A percentile compares a stretch with the other conserved stretches of the same genome.
These are phyloP conservation scores for Ogataea methanolica DNA, from an alignment of 805 yeast genomes.

Conservation along the genomic window DNA sequence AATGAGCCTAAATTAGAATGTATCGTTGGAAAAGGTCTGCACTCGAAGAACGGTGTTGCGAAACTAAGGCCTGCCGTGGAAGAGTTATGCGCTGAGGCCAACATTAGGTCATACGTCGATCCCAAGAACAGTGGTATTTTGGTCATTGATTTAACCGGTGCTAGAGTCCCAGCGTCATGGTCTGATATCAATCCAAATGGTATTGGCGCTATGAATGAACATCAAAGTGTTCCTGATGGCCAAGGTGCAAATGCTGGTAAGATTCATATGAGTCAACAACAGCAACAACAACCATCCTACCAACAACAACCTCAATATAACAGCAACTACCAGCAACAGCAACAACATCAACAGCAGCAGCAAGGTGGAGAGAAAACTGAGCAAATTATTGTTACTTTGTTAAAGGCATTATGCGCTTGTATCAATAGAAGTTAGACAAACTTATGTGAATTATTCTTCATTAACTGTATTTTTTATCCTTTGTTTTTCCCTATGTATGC, in stretches of 20 bases:
- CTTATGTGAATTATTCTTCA: no score
- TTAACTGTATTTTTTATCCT: no score
- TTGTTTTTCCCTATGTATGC: no score
- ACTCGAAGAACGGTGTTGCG: slow-evolving; percentile 76
- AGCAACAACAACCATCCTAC: slow-evolving; percentile 16
- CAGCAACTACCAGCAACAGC: slow-evolving; percentile 30
- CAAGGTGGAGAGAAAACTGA: slow-evolving; percentile 5
- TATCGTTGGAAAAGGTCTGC: slow-evolving; percentile 91
- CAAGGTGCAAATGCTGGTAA: slow-evolving; percentile 3
- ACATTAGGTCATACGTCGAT: slow-evolving; percentile 59
- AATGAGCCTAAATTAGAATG: slow-evolving; percentile 65
- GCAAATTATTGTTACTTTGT: slow-evolving; percentile 3
- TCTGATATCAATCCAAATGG: slow-evolving; percentile 26
- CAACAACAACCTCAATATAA: slow-evolving; percentile 24
- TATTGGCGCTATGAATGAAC: slow-evolving; percentile 29
- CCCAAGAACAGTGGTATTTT: slow-evolving; percentile 76
- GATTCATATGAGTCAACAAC: slow-evolving; percentile 8
- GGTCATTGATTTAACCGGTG: slow-evolving; percentile 56
- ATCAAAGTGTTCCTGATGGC: slow-evolving; percentile 20
- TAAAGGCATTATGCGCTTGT: slow-evolving; percentile 7
- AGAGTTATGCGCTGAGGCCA: slow-evolving; percentile 62
- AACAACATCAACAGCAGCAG: slow-evolving; percentile 14
- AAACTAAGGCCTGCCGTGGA: slow-evolving; percentile 89
- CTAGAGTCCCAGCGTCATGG: slow-evolving; percentile 39
- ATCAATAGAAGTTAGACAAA: background rate